A percentile compares a stretch with the other conserved stretches of the same genome.
Conservation (phyloP, 306 rosid genomes). For the Trifolium fragiferum region DNA sequence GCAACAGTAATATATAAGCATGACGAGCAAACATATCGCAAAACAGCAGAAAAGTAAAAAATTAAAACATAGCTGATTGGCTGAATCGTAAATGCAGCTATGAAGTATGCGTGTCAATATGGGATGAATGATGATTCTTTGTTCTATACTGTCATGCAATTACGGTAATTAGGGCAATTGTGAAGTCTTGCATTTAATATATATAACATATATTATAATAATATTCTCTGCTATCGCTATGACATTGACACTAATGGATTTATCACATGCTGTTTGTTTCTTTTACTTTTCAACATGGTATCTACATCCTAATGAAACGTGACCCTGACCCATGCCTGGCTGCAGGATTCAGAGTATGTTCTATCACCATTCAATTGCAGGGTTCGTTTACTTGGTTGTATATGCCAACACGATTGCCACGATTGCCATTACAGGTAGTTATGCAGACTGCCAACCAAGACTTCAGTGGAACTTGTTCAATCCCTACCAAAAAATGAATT, state of each 20-base stretch:
- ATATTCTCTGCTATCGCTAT: background rate
- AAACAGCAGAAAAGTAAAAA: slow-evolving; percentile 27
- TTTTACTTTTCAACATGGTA: slow-evolving; percentile 5
- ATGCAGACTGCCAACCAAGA: background rate
- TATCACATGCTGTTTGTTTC: background rate
- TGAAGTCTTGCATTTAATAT: slow-evolving; percentile 2
- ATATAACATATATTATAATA: background rate
- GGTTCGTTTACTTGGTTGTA: slow-evolving; percentile 7
- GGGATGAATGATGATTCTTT: slow-evolving; percentile 7
- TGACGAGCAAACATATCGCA: slow-evolving; percentile 19
- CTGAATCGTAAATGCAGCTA: slow-evolving; percentile 21
- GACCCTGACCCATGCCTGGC: background rate
- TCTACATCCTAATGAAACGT: background rate
- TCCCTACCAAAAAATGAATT: slow-evolving; percentile 15
- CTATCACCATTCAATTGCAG: background rate
- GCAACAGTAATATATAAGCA: slow-evolving; percentile 25
- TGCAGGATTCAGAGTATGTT: background rate
- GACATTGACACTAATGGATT: background rate
- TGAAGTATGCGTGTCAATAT: background rate
- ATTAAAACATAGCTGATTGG: background rate
- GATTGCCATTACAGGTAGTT: slow-evolving; percentile 6
- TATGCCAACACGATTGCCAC: background rate
- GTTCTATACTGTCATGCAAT: background rate
- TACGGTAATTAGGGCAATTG: background rate
- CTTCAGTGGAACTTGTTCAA: background rate